Evolutionary conservation across 345 rosid species (phyloP).

Genomic region (Rubroshorea leprosula): DNA sequence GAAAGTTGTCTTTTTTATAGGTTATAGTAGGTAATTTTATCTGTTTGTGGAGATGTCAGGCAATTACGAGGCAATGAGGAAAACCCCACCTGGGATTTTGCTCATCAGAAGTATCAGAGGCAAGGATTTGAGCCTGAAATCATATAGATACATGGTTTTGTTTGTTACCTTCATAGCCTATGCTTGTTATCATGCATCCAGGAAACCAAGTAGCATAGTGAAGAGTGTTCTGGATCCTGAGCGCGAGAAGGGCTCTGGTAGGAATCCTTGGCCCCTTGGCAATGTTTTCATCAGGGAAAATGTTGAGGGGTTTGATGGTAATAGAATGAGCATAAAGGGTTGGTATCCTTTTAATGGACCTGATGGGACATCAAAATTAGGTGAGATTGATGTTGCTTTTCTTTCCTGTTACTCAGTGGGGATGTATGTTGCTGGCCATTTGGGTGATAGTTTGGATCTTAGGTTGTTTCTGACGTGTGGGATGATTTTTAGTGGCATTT

Average conservation of each 20-base stretch:
- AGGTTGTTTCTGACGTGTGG: conserved; percentile 78
- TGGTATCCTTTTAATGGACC: conserved; percentile 78
- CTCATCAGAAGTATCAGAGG: conserved; percentile 47
- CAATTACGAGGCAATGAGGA: conserved; percentile 29
- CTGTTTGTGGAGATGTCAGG: conserved; percentile 27
- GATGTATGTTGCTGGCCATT: conserved; percentile 90
- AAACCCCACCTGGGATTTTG: conserved; percentile 63
- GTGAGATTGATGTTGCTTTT: conserved; percentile 89
- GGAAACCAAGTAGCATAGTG: conserved; percentile 89
- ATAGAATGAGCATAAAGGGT: conserved; percentile 26
- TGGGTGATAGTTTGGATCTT: conserved; percentile 81
- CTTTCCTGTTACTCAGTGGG: conserved; percentile 83
- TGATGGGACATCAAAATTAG: conserved; percentile 72
- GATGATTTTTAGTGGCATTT: conserved; percentile 87
- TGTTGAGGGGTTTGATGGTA: neutral
- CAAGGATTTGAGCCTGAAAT: conserved; percentile 56
- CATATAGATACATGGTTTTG: conserved; percentile 61
- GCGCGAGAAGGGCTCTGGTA: conserved; percentile 11
- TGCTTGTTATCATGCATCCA: conserved; percentile 86
- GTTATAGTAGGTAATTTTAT: neutral
- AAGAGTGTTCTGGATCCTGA: conserved; percentile 84
- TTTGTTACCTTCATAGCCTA: conserved; percentile 82
- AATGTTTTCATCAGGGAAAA: conserved; percentile 48
- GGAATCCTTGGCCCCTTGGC: conserved; percentile 67
- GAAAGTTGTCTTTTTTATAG: neutral